Base-by-base conservation (phyloP, 2,329 filamentous ascomycete genomes). In the Sclerotinia nivalis region DNA sequence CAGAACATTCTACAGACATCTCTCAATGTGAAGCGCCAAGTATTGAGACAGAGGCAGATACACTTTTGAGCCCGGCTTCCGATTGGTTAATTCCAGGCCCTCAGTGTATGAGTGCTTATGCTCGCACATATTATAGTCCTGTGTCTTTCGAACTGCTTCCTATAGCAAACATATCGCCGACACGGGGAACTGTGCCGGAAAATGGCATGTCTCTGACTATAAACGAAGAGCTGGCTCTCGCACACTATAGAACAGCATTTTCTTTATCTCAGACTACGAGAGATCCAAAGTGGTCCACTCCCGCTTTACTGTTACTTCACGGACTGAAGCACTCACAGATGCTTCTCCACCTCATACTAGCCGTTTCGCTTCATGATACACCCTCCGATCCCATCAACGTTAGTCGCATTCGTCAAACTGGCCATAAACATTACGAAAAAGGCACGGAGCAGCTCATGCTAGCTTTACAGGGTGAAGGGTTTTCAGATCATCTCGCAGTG, bases 271-370 rank as follows among this genome's bases (percentile, higher is more conserved):
- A 71, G 28, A 71, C 70, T 4, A 71, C 70, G 28, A 66, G 68
- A 60, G 68, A 70, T 56, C 55, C 68, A 3, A 56, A 64, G 18
- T 71, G 70, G 70, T 71, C 70, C 4, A 61, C 54, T 22, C 56
- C 70, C 12, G 56, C 47, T n/a, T 60, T 31, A 83, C 75, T 55
- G 80, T 82, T n/a, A 85, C 74, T 1, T 81, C 84, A 0, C 82
- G 84, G 79, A 84, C 70, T 66, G 7, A 50, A 71, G 50, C 18
- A 60, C 43, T 66, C 69, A n/a, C 10, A 34, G 22, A 62, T 69
- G 56, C 59, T 69, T 20, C 56, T 65, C 28, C 43, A 71, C 28
- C 43, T 66, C 20, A 69, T 64, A 37, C 40, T 67, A 25, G 55
- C 50, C 6, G 69, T 71, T 20, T 70, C 70, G 7, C 68, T 71